Evolutionary conservation across 1,284 basidiomycete genomes (phyloP), one percentile per base, ranked within the genome.

Genomic region (Anthracocystis panici-leucophaei): DNA sequence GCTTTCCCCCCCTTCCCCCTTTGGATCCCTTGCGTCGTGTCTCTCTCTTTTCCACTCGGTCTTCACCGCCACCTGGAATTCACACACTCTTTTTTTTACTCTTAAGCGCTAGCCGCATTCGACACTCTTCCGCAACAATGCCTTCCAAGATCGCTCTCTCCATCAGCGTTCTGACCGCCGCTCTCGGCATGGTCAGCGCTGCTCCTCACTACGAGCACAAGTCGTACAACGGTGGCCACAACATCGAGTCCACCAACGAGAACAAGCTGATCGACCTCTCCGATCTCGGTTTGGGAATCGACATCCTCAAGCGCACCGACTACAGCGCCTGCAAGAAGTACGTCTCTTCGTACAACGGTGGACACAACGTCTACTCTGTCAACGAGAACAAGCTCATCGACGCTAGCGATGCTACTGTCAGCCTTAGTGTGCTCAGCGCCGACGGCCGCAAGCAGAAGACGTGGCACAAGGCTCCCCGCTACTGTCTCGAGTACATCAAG

Each of bases 351-450:
- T 76, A 76, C 74, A 69, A 76, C 61, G 74, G 69, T 21, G 74
- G 74, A 5, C 60, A 76, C 74, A 76, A 76, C 69, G 69, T 73
- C 57, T 72, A 72, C 64, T 56, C 56, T 27, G 62, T 68, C 69
- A 73, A 69, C 69, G 65, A 72, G 66, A 76, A 76, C 74, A 73
- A 73, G 69, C 59, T 72, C n/a, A 45, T 76, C 62, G 74, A 76
- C 52, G 29, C 48, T 46, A 64, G 59, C 63, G 68, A 60, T 44
- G 61, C 64, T 57, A 76, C 64, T 29, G 55, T 76, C 60, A 57
- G 68, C 64, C 38, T 76, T 50, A 62, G 49, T 61, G 56, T 71
- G 16, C 73, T 76, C 33, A 62, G 53, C 68, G 25, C 38, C 42
- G 59, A 75, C 50, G 61, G 68, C 18, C 57, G 57, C 40, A 63